These are phyloP conservation scores for Phellinidium pouzarii DNA, from an alignment of 1,284 basidiomycete genomes.

Conservation along the genomic window DNA sequence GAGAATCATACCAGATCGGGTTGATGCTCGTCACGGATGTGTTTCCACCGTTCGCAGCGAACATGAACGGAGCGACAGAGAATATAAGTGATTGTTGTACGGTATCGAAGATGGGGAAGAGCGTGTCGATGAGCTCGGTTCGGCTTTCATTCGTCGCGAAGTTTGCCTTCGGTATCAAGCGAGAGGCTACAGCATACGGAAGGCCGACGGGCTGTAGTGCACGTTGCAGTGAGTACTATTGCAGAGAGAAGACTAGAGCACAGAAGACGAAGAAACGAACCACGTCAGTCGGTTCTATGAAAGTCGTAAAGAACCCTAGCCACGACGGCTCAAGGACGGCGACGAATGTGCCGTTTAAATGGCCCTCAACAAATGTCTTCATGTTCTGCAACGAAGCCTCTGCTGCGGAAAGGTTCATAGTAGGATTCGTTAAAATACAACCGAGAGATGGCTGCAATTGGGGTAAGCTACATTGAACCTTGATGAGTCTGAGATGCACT, in stretches of 20 bases:
- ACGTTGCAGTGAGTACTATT: background rate
- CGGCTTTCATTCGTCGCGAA: conserved; percentile 29
- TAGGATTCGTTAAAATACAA: background rate
- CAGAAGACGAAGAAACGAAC: background rate
- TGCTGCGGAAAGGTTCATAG: background rate
- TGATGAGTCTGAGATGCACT: background rate
- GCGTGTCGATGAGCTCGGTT: conserved; percentile 30
- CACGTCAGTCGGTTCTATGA: background rate
- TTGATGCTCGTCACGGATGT: conserved; percentile 30
- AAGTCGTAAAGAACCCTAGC: background rate
- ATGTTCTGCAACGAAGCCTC: background rate
- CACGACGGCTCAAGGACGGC: background rate
- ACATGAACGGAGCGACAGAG: conserved; percentile 24
- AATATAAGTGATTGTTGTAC: conserved; percentile 21
- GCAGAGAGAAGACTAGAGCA: background rate
- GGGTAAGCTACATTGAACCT: background rate
- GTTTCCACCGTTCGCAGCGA: conserved; percentile 17
- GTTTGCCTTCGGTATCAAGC: conserved; percentile 35
- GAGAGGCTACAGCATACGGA: conserved; percentile 35
- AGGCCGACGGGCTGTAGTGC: background rate
- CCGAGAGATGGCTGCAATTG: background rate
- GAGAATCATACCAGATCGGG: conserved; percentile 24
- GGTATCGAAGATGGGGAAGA: conserved; percentile 26
- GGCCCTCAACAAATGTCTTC: background rate
- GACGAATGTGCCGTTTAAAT: background rate